Conservation (phyloP, 768 basidiomycete species). For the Dictyophora rubrovolvata region DNA sequence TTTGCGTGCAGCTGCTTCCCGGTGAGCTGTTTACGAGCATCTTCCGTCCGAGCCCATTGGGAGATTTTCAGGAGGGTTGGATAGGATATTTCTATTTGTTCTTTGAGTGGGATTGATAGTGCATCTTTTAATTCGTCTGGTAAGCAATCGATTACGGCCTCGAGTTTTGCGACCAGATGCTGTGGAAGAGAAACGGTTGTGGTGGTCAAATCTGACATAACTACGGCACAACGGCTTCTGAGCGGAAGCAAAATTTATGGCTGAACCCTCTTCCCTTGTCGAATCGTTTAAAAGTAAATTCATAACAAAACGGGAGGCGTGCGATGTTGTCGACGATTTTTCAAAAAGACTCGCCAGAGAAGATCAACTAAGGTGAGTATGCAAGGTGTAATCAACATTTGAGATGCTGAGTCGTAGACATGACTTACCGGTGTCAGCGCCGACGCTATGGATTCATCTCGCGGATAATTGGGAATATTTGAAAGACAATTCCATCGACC, state of each 20-base stretch:
- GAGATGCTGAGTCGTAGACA: slow-evolving; percentile 17
- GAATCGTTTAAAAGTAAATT: background rate
- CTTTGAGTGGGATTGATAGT: slow-evolving; percentile 30
- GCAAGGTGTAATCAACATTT: background rate
- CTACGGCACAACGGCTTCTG: too few relatives aligned
- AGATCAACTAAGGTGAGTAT: slow-evolving; percentile 24
- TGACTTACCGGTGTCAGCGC: slow-evolving; percentile 27
- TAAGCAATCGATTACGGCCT: slow-evolving; percentile 33
- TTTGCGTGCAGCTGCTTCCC: slow-evolving; percentile 38
- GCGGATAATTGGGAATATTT: slow-evolving; percentile 42
- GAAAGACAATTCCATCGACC: slow-evolving; percentile 25
- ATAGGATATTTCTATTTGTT: slow-evolving; percentile 48
- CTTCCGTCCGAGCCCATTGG: slow-evolving; percentile 53
- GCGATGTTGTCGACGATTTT: slow-evolving; percentile 23
- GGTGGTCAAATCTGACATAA: background rate
- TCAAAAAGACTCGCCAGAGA: slow-evolving; percentile 43
- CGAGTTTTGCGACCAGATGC: slow-evolving; percentile 39
- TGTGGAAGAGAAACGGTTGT: slow-evolving; percentile 43
- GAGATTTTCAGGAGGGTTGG: slow-evolving; percentile 47
- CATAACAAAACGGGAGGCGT: background rate
- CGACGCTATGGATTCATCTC: slow-evolving; percentile 46
- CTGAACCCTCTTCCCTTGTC: background rate
- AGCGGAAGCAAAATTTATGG: background rate
- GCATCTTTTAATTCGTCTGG: slow-evolving; percentile 34
- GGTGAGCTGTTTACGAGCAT: slow-evolving; percentile 32